These are phyloP conservation scores for Crucihimalaya himalaica DNA, from an alignment of 345 rosid genomes.

Conservation along the genomic window DNA sequence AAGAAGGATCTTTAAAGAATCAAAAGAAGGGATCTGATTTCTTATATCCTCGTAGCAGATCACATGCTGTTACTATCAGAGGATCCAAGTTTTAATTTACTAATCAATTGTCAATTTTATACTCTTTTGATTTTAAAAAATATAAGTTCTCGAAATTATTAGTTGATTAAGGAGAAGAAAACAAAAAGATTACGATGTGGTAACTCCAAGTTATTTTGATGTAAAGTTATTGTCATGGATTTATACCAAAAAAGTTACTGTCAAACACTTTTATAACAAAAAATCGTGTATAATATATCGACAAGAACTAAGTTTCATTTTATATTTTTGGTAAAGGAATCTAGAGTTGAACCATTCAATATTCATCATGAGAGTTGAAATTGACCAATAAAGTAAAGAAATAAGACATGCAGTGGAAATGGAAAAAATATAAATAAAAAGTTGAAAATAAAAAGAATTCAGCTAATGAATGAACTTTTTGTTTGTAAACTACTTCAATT, in stretches of 20 bases:
- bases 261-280: not conserved
- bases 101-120: not conserved
- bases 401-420: not conserved
- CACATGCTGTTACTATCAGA: constrained; percentile 40
- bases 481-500: not conserved
- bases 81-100: constrained; percentile 34
- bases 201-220: not conserved
- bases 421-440: not conserved
- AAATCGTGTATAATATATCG: not conserved
- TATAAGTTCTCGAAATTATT: not conserved
- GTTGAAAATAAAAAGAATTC: not conserved
- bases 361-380: not conserved
- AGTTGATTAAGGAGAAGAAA: not conserved
- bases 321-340: not conserved
- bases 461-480: not conserved
- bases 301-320: not conserved
- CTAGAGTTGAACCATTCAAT: not conserved
- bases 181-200: not conserved
- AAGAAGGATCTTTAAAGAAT: constrained; percentile 36
- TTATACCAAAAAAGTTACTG: not conserved
- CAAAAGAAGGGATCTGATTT: constrained; percentile 28
- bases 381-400: not conserved
- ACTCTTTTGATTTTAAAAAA: not conserved
- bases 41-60: constrained; percentile 51
- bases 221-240: not conserved